A percentile compares a stretch with the other conserved stretches of the same genome.
Conservation (phyloP, 768 basidiomycete genomes). For the Rhodotorula paludigena region DNA sequence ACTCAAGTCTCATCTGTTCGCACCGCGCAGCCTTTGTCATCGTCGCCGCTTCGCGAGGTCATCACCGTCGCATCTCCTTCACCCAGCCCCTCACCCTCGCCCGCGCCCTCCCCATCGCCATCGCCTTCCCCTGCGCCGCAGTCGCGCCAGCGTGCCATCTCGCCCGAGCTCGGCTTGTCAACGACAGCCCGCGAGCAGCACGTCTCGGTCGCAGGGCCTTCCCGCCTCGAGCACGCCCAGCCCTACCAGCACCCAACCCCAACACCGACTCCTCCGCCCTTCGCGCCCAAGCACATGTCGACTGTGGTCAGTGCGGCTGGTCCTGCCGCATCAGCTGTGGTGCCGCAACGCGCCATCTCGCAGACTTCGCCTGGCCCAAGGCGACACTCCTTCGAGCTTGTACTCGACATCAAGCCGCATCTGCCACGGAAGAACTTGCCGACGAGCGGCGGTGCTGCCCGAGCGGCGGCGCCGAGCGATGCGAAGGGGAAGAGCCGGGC, state of each 20-base stretch:
- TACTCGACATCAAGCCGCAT: slow-evolving; percentile 2
- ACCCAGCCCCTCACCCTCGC: not conserved
- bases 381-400: slow-evolving; percentile 11
- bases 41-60: not conserved
- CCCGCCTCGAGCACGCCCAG: not conserved
- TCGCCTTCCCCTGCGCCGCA: not conserved
- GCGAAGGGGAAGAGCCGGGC: not conserved
- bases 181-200: not conserved
- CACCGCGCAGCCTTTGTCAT: not conserved
- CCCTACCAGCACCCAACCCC: not conserved
- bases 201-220: not conserved
- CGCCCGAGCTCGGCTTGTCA: slow-evolving; percentile 1
- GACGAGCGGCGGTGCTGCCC: not conserved
- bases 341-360: too few relatives aligned
- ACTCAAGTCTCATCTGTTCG: not conserved
- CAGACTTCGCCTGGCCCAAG: too few relatives aligned
- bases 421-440: not conserved
- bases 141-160: not conserved
- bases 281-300: not conserved
- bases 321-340: too few relatives aligned
- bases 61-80: not conserved
- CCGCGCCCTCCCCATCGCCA: not conserved
- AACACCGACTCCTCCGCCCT: slow-evolving; percentile 5
- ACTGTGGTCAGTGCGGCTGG: too few relatives aligned
- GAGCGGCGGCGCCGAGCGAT: not conserved